Base-by-base conservation (phyloP, 192 early-diverging fungal species). In the Coemansia sp. region DNA sequence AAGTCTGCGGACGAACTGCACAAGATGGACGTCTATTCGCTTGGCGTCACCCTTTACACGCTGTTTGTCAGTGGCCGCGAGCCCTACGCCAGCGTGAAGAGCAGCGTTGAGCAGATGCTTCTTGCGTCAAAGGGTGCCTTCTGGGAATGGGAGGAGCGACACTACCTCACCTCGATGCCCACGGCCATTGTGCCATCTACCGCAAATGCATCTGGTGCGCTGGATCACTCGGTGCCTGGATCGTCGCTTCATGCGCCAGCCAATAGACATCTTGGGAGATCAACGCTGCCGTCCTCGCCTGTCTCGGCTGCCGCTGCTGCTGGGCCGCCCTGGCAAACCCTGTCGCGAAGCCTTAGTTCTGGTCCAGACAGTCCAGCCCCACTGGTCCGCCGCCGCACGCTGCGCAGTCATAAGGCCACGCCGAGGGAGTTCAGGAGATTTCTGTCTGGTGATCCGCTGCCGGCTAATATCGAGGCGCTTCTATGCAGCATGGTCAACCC, bases 81-180 rank as follows among this genome's bases (percentile, higher is more conserved):
- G 54, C 88, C 88, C 0, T 89, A 85, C 60, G 76, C 82, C 58
- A 79, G 77, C 16, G 71, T 86, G 13, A 85, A 85, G 60, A 86
- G 81, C 56, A 69, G 78, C n/a, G 77, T 88, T 10, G 88, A 89
- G 74, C 85, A 87, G 75, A 84, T 89, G 71, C 81, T 87, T 16
- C 69, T 84, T 64, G 84, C 87, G 19, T 74, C 79, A 10, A 87
- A 82, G 63, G 88, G 88, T 46, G 88, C 86, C 6, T 89, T 89
- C 61, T 89, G 88, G 88, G 74, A 81, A 19, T 87, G 83, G 79
- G 88, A 88, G 70, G 76, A 84, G 63, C 72, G 77, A 1, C 72
- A 84, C 32, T 69, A 61, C 59, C 59, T 82, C 55, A 65, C 71
- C 2, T 61, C 71, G 17, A 48, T 76, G 67, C 69, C 69, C 5